Base-by-base conservation (phyloP, 305 asterid genomes). In the Fraxinus latifolia region DNA sequence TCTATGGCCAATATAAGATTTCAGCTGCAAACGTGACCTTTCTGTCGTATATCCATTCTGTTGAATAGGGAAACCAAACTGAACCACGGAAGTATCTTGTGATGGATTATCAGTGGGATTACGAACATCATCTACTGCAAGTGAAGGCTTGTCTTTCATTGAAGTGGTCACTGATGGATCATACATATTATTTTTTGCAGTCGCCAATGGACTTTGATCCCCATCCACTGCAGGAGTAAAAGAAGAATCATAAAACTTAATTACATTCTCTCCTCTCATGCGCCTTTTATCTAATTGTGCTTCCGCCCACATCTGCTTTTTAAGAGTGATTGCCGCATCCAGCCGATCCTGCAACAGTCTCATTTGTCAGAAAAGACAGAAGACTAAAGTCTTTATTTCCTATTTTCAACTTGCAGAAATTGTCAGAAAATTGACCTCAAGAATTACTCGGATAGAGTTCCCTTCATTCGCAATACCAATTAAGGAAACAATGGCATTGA, bases 271-370 rank as follows among this genome's bases (percentile, higher is more conserved):
- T 83, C 95, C 99, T 86, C 93, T 93, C 88, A 90, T 85, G 79
- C 98, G 93, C 89, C 97, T 86, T 88, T 92, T 96, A 85, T 93
- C 98, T 65, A 95, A 87, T 83, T 96, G 99, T 70, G 98, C 94
- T 85, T 93, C 98, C n/a, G 99, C 96, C 99, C 97, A 96, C 98
- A 96, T 96, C 86, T 94, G 99, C 87, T 95, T 96, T 83, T 94
- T 96, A 62, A 96, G 91, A 79, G 96, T 89, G 88, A 82, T 92
- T 32, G 97, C 98, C 74, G 97, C 96, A 89, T 96, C 99, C 88
- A 94, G 88, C 75, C 99, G 96, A 44, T 93, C 99, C 99, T 96
- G 93, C 84, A 92, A 87, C 81, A 85, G 82, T 76, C 60, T 50
- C 77, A 79, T 53, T 58, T 27, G 39, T 80, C 78, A 84, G 85